Conservation (phyloP, 2,329 filamentous ascomycete species). For the Cladosporium sp. region DNA sequence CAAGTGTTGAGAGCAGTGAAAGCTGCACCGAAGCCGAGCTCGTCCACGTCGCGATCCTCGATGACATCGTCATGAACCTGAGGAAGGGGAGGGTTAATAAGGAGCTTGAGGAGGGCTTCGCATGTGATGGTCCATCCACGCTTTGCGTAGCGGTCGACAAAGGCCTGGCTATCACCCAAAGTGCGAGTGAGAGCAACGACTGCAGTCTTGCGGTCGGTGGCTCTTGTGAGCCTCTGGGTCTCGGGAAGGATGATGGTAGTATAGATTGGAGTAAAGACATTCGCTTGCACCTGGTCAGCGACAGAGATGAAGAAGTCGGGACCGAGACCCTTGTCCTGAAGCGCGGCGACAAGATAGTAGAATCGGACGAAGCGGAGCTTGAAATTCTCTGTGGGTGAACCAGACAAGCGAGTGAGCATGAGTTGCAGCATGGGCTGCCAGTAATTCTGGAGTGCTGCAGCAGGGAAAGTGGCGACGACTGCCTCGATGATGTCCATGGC, state of each 20-base stretch:
- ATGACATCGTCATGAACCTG: slow-evolving; percentile 65
- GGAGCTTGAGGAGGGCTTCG: slow-evolving; percentile 79
- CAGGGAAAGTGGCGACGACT: slow-evolving; percentile 67
- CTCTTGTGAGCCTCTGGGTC: slow-evolving; percentile 81
- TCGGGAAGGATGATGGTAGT: slow-evolving; percentile 80
- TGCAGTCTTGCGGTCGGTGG: slow-evolving; percentile 86
- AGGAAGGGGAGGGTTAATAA: slow-evolving; percentile 79
- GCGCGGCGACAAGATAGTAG: slow-evolving; percentile 85
- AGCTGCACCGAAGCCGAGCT: slow-evolving; percentile 88
- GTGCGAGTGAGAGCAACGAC: slow-evolving; percentile 93
- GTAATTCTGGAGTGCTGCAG: slow-evolving; percentile 70
- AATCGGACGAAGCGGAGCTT: slow-evolving; percentile 86
- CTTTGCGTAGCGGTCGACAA: slow-evolving; percentile 64
- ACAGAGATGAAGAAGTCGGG: slow-evolving; percentile 86
- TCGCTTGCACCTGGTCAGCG: slow-evolving; percentile 73
- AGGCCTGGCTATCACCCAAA: slow-evolving; percentile 77
- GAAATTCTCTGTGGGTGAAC: slow-evolving; percentile 76
- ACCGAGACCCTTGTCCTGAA: slow-evolving; percentile 75
- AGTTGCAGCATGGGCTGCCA: slow-evolving; percentile 76
- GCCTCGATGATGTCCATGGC: slow-evolving; percentile 88
- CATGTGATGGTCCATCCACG: slow-evolving; percentile 92
- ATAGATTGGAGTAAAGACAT: slow-evolving; percentile 80
- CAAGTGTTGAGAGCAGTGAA: slow-evolving; percentile 94
- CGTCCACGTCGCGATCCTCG: slow-evolving; percentile 85
- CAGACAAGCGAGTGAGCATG: slow-evolving; percentile 68